Evolutionary conservation across 805 yeast species (phyloP).

Genomic region (Nakazawaea pomicola): DNA sequence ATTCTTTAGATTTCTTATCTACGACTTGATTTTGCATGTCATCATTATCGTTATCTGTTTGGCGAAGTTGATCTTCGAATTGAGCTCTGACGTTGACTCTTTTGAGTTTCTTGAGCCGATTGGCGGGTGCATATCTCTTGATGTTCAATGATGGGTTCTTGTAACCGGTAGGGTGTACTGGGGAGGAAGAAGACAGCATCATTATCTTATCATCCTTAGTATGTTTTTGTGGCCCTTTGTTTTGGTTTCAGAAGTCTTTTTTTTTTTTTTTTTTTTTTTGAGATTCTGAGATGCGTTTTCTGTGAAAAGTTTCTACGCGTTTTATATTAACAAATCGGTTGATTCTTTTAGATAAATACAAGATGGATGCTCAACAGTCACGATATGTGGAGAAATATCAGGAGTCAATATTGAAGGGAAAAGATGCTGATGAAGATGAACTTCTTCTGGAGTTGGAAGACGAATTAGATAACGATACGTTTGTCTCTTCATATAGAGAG

Average conservation of each 20-base stretch:
- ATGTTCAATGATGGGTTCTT: slow-evolving; percentile 9
- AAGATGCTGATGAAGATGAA: slow-evolving; percentile 33
- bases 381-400: slow-evolving; percentile 40
- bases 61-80: no score
- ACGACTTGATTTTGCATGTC: neutral
- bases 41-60: no score
- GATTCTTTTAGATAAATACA: neutral
- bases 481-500: slow-evolving; percentile 52
- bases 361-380: slow-evolving; percentile 30
- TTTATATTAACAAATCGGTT: neutral
- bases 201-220: neutral
- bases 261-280: no score
- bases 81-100: no score
- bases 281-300: no score
- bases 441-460: slow-evolving; percentile 43
- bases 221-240: neutral
- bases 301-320: no score
- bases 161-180: no score
- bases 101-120: neutral
- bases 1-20: slow-evolving; percentile 21
- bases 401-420: slow-evolving; percentile 28
- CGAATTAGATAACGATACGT: slow-evolving; percentile 44
- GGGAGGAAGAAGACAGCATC: neutral
- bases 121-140: slow-evolving; percentile 8
- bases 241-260: neutral